Evolutionary conservation across 2,329 filamentous ascomycete species (phyloP).

Genomic region (Sphaerulina musiva): DNA sequence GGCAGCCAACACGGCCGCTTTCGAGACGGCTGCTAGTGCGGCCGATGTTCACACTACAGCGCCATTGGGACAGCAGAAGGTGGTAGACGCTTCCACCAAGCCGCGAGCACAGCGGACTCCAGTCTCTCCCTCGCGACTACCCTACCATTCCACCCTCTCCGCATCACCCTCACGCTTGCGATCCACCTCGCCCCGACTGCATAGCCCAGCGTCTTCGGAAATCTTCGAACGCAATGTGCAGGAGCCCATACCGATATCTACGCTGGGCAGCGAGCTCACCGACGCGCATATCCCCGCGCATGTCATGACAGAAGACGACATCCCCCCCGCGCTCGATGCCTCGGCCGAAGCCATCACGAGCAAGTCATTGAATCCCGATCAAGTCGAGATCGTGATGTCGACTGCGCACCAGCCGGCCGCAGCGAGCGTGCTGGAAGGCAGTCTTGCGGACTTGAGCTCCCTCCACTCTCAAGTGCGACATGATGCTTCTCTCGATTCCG

Average conservation of each 20-base stretch:
- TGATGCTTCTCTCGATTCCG: constrained; percentile 20
- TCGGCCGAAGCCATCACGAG: constrained; percentile 90
- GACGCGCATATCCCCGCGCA: constrained; percentile 79
- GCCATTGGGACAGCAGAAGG: constrained; percentile 10
- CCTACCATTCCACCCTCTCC: constrained; percentile 20
- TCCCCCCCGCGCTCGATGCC: constrained; percentile 83
- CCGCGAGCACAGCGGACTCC: constrained; percentile 16
- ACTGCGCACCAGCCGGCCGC: constrained; percentile 73
- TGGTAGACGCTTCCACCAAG: constrained; percentile 11
- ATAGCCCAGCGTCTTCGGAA: constrained; percentile 66
- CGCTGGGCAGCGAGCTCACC: constrained; percentile 60
- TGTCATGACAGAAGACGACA: constrained; percentile 89
- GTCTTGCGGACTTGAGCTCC: constrained; percentile 26
- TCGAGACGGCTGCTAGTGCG: constrained; percentile 10
- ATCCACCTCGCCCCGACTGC: constrained; percentile 65
- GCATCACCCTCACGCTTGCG: constrained; percentile 45
- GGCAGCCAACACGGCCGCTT: neutral
- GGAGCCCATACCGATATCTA: constrained; percentile 50
- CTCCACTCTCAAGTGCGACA: constrained; percentile 22
- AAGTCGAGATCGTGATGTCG: constrained; percentile 88
- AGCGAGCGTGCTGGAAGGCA: constrained; percentile 49
- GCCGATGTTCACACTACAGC: constrained; percentile 1
- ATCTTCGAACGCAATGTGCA: constrained; percentile 97
- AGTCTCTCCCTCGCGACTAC: constrained; percentile 24
- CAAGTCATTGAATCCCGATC: constrained; percentile 72